Evolutionary conservation across 2,329 filamentous ascomycete species (phyloP).

Genomic region (Periconia sp.): DNA sequence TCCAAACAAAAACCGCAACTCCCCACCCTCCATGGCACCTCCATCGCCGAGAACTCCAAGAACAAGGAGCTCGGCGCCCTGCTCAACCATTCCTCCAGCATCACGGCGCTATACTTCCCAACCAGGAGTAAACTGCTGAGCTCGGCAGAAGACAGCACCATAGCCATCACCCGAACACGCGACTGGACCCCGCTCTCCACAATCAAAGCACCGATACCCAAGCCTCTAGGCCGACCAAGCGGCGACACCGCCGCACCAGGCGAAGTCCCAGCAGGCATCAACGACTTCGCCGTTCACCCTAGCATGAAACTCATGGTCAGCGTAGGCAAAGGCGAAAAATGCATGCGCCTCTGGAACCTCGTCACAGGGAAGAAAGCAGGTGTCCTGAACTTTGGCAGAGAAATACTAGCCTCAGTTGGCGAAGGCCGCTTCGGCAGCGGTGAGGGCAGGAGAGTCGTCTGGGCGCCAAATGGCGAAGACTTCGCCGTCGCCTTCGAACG

Average conservation of each 20-base stretch:
- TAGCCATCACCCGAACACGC: constrained; percentile 83
- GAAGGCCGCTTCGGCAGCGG: constrained; percentile 79
- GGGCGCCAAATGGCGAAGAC: constrained; percentile 78
- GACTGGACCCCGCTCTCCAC: constrained; percentile 89
- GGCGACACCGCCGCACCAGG: constrained; percentile 88
- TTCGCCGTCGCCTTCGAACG: constrained; percentile 90
- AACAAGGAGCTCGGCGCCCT: constrained; percentile 89
- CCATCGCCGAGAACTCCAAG: constrained; percentile 81
- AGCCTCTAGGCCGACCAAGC: constrained; percentile 77
- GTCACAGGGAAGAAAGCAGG: constrained; percentile 96
- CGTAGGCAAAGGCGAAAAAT: constrained; percentile 86
- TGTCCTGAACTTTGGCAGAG: constrained; percentile 81
- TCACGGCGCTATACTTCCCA: constrained; percentile 82
- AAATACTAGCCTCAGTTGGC: constrained; percentile 74
- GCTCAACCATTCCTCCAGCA: constrained; percentile 82
- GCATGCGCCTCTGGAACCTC: constrained; percentile 94
- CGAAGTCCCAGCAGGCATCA: constrained; percentile 83
- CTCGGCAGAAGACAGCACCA: constrained; percentile 88
- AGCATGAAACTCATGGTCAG: constrained; percentile 97
- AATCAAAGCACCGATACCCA: constrained; percentile 88
- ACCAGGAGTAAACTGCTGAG: constrained; percentile 86
- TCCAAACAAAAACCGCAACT: constrained; percentile 64
- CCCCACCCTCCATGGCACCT: constrained; percentile 71
- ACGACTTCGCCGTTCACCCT: constrained; percentile 93
- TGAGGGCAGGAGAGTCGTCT: constrained; percentile 81